Evolutionary conservation across 139 green algal species (phyloP).

Genomic region (Yamagishiella unicocca): DNA sequence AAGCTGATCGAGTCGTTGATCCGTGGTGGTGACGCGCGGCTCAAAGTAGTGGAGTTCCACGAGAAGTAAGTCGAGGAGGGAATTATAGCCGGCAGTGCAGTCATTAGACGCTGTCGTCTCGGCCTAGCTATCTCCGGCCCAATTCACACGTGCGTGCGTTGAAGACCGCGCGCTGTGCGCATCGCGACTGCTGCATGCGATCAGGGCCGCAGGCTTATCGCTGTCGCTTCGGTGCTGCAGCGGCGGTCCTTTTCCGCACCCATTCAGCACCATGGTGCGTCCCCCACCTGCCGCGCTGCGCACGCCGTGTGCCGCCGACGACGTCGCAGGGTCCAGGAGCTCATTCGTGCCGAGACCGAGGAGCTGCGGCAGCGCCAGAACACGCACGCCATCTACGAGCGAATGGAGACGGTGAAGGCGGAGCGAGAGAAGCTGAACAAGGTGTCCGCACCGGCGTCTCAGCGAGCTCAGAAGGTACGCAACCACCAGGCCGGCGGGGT

Average conservation of each 20-base stretch:
- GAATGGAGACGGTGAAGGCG: conserved; percentile 10
- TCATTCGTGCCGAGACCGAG: conserved; percentile 16
- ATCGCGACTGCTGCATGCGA: too few species aligned
- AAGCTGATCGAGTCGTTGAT: conserved; percentile 49
- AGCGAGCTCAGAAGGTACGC: neutral
- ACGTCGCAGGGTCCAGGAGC: conserved; percentile 30
- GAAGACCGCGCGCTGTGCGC: too few species aligned
- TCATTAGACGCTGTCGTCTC: too few species aligned
- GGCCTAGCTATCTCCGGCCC: too few species aligned
- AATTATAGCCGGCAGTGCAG: too few species aligned
- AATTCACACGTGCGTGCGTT: too few species aligned
- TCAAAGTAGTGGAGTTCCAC: conserved; percentile 40
- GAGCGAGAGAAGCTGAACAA: neutral
- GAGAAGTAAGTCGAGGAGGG: conserved; percentile 3
- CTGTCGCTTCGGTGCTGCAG: too few species aligned
- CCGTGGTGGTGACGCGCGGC: neutral
- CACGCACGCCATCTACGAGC: conserved; percentile 30
- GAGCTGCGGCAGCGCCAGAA: conserved; percentile 22
- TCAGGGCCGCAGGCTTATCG: too few species aligned
- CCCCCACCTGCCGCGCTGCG: too few species aligned
- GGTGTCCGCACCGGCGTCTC: neutral
- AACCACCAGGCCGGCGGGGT: too few species aligned
- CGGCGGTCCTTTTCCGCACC: too few species aligned
- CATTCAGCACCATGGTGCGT: too few species aligned
- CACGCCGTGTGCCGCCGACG: neutral